phyloP scores from a whole-genome alignment of 352 stramenopile species.

The Peronosclerospora sorghi region DNA sequence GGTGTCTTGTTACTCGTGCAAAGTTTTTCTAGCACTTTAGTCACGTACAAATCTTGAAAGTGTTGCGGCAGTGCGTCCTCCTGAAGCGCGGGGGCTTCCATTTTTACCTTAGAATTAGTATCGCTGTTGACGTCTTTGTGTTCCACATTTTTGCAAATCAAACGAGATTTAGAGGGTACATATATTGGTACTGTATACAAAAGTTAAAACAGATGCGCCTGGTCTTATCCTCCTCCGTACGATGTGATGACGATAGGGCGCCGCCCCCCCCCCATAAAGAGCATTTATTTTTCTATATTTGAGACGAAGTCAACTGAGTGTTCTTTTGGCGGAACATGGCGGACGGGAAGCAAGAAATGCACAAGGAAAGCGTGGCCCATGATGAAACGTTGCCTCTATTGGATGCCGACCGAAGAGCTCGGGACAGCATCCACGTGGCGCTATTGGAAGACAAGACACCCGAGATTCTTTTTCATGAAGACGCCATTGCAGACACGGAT shows the following conservation, averaged over 20 bases:
- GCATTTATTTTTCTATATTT: slow-evolving; percentile 6
- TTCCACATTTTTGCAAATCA: too few relatives aligned
- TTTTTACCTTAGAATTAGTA: background rate
- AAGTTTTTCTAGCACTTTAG: slow-evolving; percentile 24
- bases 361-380: background rate
- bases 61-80: slow-evolving; percentile 8
- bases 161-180: too few relatives aligned
- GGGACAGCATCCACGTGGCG: slow-evolving; percentile 11
- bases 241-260: slow-evolving; percentile 1
- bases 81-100: background rate
- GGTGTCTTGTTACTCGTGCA: slow-evolving; percentile 15
- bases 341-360: background rate
- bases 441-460: slow-evolving; percentile 21
- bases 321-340: background rate
- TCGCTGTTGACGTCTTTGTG: too few relatives aligned
- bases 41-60: slow-evolving; percentile 37
- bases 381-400: slow-evolving; percentile 13
- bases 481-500: slow-evolving; percentile 20
- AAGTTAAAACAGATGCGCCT: too few relatives aligned
- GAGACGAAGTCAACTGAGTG: background rate
- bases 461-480: slow-evolving; percentile 25
- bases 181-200: too few relatives aligned
- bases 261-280: too few relatives aligned
- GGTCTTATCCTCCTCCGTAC: slow-evolving; percentile 2
- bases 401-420: background rate